phyloP scores from a whole-genome alignment of 129 eudicot species.

The Pulicaria dysenterica region DNA sequence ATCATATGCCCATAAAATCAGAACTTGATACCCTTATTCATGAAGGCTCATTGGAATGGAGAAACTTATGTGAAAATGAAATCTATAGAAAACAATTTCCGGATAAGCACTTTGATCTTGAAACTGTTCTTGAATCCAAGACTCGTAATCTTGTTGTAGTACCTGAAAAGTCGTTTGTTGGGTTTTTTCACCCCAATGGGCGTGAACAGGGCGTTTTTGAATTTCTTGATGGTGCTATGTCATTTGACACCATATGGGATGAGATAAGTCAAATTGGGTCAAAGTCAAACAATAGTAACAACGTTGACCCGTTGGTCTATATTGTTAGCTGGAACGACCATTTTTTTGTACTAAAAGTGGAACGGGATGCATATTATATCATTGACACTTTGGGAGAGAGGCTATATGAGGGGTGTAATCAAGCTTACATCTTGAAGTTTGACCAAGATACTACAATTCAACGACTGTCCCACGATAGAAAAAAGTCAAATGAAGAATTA shows the following conservation, averaged over 20 bases:
- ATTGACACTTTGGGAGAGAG: slow-evolving; percentile 75
- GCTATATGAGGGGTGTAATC: slow-evolving; percentile 65
- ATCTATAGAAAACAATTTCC: slow-evolving; percentile 45
- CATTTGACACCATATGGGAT: slow-evolving; percentile 63
- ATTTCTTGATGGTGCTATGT: slow-evolving; percentile 60
- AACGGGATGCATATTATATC: slow-evolving; percentile 53
- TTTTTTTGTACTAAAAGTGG: slow-evolving; percentile 56
- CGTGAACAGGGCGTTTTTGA: slow-evolving; percentile 41
- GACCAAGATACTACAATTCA: slow-evolving; percentile 47
- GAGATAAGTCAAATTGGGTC: slow-evolving; percentile 43
- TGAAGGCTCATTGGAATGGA: slow-evolving; percentile 64
- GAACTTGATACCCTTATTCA: slow-evolving; percentile 54
- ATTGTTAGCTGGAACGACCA: slow-evolving; percentile 74
- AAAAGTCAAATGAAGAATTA: slow-evolving; percentile 24
- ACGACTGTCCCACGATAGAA: slow-evolving; percentile 16
- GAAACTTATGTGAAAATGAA: slow-evolving; percentile 51
- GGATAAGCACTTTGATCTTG: slow-evolving; percentile 64
- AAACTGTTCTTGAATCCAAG: slow-evolving; percentile 53
- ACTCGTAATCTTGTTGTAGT: slow-evolving; percentile 41
- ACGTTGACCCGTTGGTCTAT: slow-evolving; percentile 45
- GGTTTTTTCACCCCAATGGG: slow-evolving; percentile 52
- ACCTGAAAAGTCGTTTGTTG: slow-evolving; percentile 55
- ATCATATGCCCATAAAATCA: slow-evolving; percentile 60
- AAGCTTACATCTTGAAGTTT: slow-evolving; percentile 56
- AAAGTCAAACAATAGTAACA: slow-evolving; percentile 16